Conservation (phyloP, 2,329 filamentous ascomycete species). For the Neofusicoccum umdonicola region DNA sequence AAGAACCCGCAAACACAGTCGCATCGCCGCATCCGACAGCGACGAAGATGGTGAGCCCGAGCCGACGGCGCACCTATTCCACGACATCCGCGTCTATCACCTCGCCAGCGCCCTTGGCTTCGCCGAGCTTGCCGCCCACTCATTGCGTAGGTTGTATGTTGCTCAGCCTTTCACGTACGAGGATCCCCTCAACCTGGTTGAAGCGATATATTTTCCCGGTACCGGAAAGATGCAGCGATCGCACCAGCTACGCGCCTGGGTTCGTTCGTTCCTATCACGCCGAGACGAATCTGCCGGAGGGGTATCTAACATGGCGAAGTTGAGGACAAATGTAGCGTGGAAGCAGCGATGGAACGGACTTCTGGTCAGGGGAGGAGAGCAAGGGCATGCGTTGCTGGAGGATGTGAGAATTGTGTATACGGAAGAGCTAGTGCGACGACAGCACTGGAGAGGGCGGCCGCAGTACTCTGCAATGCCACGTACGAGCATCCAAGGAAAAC, state of each 20-base stretch:
- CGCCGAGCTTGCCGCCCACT: conserved; percentile 34
- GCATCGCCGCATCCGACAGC: neutral
- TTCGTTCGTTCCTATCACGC: neutral
- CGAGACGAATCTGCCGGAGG: neutral
- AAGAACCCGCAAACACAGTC: neutral
- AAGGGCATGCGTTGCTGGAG: neutral
- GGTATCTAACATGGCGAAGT: neutral
- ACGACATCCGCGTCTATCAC: conserved; percentile 31
- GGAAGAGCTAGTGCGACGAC: neutral
- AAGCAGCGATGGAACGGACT: neutral
- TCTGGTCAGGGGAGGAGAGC: neutral
- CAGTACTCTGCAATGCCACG: neutral
- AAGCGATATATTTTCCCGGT: neutral
- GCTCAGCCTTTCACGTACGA: neutral
- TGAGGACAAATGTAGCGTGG: neutral
- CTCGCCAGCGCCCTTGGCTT: conserved; percentile 35
- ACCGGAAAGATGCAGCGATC: neutral
- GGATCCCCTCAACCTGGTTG: neutral
- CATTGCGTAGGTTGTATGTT: conserved; percentile 27
- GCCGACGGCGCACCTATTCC: conserved; percentile 18
- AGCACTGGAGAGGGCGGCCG: neutral
- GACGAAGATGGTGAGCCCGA: neutral
- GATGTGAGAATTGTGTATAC: neutral
- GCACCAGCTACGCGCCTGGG: neutral
- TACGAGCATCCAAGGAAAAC: neutral